Base-by-base conservation (phyloP, 2,329 filamentous ascomycete genomes). In the Ophiostoma sp. region DNA sequence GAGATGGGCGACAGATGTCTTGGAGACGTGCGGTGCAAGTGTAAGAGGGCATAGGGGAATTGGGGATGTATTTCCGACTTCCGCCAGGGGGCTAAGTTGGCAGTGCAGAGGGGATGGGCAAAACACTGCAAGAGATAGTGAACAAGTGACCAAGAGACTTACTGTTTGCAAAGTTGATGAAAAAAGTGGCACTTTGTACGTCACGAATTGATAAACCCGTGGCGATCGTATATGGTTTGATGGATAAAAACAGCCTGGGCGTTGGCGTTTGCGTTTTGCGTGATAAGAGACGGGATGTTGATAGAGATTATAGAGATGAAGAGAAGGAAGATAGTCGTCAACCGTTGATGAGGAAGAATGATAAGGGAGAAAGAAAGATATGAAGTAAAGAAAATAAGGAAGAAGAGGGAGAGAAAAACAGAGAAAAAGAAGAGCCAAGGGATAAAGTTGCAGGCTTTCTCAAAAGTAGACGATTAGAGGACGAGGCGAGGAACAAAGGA, bases 221-320 rank as follows among this genome's bases (percentile, higher is more conserved):
- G 71, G 31, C 50, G 71, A 59, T 72, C 59, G 17, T 48, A 17
- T 48, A 68, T 69, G 61, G 33, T 57, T 55, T 57, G 70, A 68
- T 57, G 59, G 71, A 69, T 59, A 25, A 59, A 57, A 45, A 39
- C 31, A 36, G 63, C 66, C 42, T 48, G 42, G 42, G 42, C 42
- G 12, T 4, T 55, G n/a, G 33, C 42, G 45, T 52, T 66, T 55
- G 52, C 45, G 66, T 68, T 52, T 66, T 55, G 52, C 45, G 66
- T 68, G 42, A 68, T 50, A 48, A 48, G 42, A 50, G 42, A 50
- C 39, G 39, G 28, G 57, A 66, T n/a, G 42, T 19, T 36, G 45
- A 72, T 52, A 33, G 59, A 19, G 50, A 11, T 48, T 55, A 17
- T 8, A 12, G 50, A 64, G 52, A 69, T 22, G 70, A 61, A 36